phyloP scores from a whole-genome alignment of 352 stramenopile species.

The Elongisporangium prolatum region DNA sequence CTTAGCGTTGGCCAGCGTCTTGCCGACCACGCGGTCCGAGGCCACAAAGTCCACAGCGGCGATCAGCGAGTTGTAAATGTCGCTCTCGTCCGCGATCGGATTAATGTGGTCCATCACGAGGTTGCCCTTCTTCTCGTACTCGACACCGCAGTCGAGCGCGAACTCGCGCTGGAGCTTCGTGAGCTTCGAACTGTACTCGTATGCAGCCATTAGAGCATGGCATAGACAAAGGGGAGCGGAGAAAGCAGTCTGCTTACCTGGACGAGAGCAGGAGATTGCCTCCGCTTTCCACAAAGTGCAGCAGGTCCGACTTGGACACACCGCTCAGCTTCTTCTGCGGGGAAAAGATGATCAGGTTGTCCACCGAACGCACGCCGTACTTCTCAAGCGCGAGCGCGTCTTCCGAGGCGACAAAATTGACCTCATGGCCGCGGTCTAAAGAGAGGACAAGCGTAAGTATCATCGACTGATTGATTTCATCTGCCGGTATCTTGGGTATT shows the following conservation, averaged over 20 bases:
- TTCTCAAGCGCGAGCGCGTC: conserved; percentile 56
- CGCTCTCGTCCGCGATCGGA: conserved; percentile 36
- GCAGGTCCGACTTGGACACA: conserved; percentile 60
- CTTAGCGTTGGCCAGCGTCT: conserved; percentile 25
- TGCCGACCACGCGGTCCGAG: conserved; percentile 60
- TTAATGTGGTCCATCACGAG: conserved; percentile 87
- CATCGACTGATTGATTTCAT: not conserved
- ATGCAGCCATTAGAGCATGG: not conserved
- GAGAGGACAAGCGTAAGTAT: conserved; percentile 7
- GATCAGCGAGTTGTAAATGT: conserved; percentile 81
- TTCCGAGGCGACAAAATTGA: conserved; percentile 56
- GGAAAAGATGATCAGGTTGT: conserved; percentile 89
- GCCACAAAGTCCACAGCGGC: conserved; percentile 60
- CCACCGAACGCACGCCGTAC: conserved; percentile 84
- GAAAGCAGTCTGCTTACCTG: conserved; percentile 14
- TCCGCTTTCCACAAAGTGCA: conserved; percentile 84
- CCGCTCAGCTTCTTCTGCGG: conserved; percentile 73
- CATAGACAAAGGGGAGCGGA: not conserved
- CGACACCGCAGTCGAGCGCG: conserved; percentile 81
- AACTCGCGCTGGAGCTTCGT: conserved; percentile 85
- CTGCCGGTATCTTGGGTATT: not conserved
- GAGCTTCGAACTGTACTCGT: conserved; percentile 42
- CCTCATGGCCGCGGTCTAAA: conserved; percentile 54
- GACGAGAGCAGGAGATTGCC: conserved; percentile 79
- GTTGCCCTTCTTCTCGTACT: conserved; percentile 86